Evolutionary conservation across 2,329 filamentous ascomycete species (phyloP).

Genomic region (Aspergillus transmontanensis): DNA sequence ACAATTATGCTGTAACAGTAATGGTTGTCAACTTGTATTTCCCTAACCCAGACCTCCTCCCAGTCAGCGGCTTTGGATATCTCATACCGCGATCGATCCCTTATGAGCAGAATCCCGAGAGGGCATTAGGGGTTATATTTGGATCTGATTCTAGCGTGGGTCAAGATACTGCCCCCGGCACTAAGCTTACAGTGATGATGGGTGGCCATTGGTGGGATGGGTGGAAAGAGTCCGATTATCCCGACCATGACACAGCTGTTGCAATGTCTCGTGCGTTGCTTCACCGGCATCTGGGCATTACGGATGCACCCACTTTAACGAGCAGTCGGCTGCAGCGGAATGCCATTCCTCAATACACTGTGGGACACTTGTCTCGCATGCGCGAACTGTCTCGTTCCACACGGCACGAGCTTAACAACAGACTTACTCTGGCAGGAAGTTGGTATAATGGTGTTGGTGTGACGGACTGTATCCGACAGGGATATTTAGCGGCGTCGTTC

Average conservation of each 20-base stretch:
- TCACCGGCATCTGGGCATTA: slow-evolving; percentile 73
- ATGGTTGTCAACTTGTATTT: slow-evolving; percentile 94
- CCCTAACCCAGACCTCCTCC: slow-evolving; percentile 63
- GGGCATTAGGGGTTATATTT: slow-evolving; percentile 88
- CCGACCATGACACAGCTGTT: slow-evolving; percentile 66
- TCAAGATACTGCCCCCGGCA: slow-evolving; percentile 64
- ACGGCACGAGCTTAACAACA: slow-evolving; percentile 58
- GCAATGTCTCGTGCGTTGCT: slow-evolving; percentile 71
- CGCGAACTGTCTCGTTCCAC: slow-evolving; percentile 59
- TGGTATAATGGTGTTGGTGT: slow-evolving; percentile 56
- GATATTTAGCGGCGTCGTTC: slow-evolving; percentile 54
- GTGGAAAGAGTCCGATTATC: slow-evolving; percentile 56
- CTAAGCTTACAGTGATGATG: slow-evolving; percentile 91
- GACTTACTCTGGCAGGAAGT: slow-evolving; percentile 64
- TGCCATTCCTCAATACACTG: slow-evolving; percentile 87
- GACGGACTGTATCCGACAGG: slow-evolving; percentile 59
- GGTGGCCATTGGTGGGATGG: slow-evolving; percentile 90
- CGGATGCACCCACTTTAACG: slow-evolving; percentile 61
- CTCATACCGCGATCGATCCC: slow-evolving; percentile 77
- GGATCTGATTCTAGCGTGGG: slow-evolving; percentile 69
- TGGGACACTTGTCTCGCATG: slow-evolving; percentile 73
- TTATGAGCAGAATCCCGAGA: slow-evolving; percentile 74
- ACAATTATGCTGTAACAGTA: slow-evolving; percentile 72
- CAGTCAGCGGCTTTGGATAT: slow-evolving; percentile 80
- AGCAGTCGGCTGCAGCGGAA: slow-evolving; percentile 64